Evolutionary conservation across 1,284 basidiomycete genomes (phyloP).

Genomic region (Ganoderma meredithae): DNA sequence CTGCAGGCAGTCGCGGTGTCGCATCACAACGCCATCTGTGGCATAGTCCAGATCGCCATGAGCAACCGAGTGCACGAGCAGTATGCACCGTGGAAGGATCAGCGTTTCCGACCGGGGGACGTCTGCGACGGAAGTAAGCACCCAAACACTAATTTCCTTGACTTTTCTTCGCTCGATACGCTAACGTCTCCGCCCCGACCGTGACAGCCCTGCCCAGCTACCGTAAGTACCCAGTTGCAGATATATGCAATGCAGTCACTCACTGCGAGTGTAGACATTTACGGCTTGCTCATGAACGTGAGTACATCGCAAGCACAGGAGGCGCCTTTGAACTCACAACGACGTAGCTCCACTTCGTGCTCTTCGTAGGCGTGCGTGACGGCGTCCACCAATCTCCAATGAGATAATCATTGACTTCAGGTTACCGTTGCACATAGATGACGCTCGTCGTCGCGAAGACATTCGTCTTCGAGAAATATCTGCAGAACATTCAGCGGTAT

Average conservation of each 20-base stretch:
- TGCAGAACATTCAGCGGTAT: slow-evolving; percentile 71
- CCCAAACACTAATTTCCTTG: too few species aligned
- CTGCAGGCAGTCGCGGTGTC: slow-evolving; percentile 71
- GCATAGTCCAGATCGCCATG: slow-evolving; percentile 63
- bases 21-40: slow-evolving; percentile 72
- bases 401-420: not conserved
- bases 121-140: slow-evolving; percentile 56
- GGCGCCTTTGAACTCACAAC: not conserved
- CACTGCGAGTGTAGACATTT: slow-evolving; percentile 47
- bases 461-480: slow-evolving; percentile 73
- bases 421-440: slow-evolving; percentile 19
- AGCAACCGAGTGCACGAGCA: slow-evolving; percentile 56
- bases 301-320: not conserved
- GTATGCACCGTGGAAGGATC: slow-evolving; percentile 37
- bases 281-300: slow-evolving; percentile 40
- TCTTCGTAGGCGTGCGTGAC: not conserved
- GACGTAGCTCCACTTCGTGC: not conserved
- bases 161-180: not conserved
- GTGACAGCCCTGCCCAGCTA: slow-evolving; percentile 40
- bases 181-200: too few species aligned
- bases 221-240: slow-evolving; percentile 26
- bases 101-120: slow-evolving; percentile 61
- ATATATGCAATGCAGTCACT: not conserved
- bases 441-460: slow-evolving; percentile 70
- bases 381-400: not conserved